Percentiles rank a stretch among this genome's conserved stretches.
phyloP scores from a whole-genome alignment of 202 grass and related monocot genomes.

The Elaeis oleifera region DNA sequence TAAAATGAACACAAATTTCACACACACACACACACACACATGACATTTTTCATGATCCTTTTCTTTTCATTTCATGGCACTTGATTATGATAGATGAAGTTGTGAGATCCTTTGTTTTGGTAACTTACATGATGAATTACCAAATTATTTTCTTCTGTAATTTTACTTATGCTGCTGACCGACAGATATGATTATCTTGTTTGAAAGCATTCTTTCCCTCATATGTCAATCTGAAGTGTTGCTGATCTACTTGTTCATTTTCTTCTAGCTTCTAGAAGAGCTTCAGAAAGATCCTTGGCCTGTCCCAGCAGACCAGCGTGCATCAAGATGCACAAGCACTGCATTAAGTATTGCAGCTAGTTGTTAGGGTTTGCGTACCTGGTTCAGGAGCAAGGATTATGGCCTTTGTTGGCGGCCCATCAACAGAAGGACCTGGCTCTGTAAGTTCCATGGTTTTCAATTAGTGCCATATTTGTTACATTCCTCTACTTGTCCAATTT shows the following conservation, averaged over 20 bases:
- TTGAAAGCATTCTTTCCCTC: too few relatives aligned
- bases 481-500: background rate
- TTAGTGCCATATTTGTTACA: constrained; percentile 5
- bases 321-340: constrained; percentile 79
- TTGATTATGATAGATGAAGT: too few relatives aligned
- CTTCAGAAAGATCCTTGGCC: constrained; percentile 88
- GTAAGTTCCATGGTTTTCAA: constrained; percentile 47
- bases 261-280: constrained; percentile 82
- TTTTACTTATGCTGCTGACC: too few relatives aligned
- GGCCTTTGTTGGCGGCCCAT: constrained; percentile 82
- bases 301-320: constrained; percentile 57
- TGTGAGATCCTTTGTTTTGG: too few relatives aligned
- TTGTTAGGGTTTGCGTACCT: constrained; percentile 78
- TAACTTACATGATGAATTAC: too few relatives aligned
- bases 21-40: too few relatives aligned
- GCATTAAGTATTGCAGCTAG: constrained; percentile 71
- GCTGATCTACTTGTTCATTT: background rate
- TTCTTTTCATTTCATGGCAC: too few relatives aligned
- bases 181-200: too few relatives aligned
- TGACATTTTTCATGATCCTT: too few relatives aligned
- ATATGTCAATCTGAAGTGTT: too few relatives aligned
- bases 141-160: too few relatives aligned
- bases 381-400: constrained; percentile 96
- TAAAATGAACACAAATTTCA: too few relatives aligned
- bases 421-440: constrained; percentile 60